Evolutionary conservation across 208 protist genomes (phyloP).

Genomic region (Leishmania aethiopica): DNA sequence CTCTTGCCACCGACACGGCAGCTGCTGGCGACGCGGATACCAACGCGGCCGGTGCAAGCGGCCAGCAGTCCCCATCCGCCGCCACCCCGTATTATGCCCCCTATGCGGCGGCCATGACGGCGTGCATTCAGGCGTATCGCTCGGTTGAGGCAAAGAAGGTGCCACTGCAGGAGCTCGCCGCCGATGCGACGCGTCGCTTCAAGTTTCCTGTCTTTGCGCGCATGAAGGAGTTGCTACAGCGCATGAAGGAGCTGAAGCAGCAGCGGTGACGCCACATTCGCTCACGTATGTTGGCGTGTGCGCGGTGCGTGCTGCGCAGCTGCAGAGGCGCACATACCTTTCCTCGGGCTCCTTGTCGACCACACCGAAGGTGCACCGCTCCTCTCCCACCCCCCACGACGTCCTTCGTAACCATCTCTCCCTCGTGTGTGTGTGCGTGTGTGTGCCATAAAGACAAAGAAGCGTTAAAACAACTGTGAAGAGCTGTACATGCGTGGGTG

Average conservation of each 20-base stretch:
- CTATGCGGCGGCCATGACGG: constrained; percentile 59
- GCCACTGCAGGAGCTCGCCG: constrained; percentile 72
- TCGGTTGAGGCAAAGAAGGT: constrained; percentile 55
- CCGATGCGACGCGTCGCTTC: constrained; percentile 82
- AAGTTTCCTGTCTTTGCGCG: constrained; percentile 87
- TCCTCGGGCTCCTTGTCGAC: background rate
- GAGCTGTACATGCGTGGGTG: background rate
- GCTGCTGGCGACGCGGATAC: background rate
- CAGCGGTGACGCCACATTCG: background rate
- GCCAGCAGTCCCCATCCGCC: background rate
- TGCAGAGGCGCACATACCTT: background rate
- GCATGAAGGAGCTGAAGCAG: constrained; percentile 84
- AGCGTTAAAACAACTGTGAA: background rate
- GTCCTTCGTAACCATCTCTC: background rate
- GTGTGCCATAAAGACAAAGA: background rate
- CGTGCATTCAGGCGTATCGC: constrained; percentile 78
- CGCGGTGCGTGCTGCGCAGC: background rate
- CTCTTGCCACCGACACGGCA: background rate
- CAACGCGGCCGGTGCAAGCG: background rate
- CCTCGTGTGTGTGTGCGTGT: background rate
- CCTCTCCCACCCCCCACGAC: background rate
- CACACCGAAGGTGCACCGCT: background rate
- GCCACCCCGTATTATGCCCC: constrained; percentile 6
- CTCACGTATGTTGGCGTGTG: background rate
- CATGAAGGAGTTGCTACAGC: constrained; percentile 84